Evolutionary conservation across 2,329 filamentous ascomycete species (phyloP).

Genomic region (Colletotrichum euphorbiae): DNA sequence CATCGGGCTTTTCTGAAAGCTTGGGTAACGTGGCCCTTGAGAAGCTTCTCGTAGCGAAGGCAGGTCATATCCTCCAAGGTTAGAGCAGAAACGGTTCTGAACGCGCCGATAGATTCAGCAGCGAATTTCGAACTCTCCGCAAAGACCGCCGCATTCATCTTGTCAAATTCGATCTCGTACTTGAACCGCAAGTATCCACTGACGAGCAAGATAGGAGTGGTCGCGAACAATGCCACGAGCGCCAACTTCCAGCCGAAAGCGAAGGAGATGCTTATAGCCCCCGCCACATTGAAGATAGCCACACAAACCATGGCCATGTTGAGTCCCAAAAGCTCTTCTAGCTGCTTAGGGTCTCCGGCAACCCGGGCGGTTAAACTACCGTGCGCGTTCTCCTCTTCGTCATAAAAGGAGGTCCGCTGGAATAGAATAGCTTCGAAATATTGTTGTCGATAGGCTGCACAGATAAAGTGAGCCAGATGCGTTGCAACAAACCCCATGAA

Average conservation of each 20-base stretch:
- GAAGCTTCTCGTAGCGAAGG: conserved; percentile 68
- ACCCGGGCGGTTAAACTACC: conserved; percentile 70
- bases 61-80: conserved; percentile 76
- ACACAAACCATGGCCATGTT: conserved; percentile 73
- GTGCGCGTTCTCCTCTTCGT: conserved; percentile 68
- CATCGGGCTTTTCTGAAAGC: conserved; percentile 72
- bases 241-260: conserved; percentile 82
- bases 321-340: conserved; percentile 72
- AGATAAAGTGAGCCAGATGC: conserved; percentile 59
- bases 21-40: conserved; percentile 67
- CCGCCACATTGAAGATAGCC: conserved; percentile 73
- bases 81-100: conserved; percentile 77
- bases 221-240: conserved; percentile 73
- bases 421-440: conserved; percentile 71
- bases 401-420: conserved; percentile 71
- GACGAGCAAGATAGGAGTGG: conserved; percentile 61
- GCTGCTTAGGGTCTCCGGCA: conserved; percentile 66
- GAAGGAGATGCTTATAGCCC: conserved; percentile 75
- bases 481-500: conserved; percentile 58
- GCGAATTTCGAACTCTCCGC: conserved; percentile 80
- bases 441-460: conserved; percentile 67
- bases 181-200: conserved; percentile 64
- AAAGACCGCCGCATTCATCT: conserved; percentile 76
- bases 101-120: conserved; percentile 78
- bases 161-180: conserved; percentile 75